Evolutionary conservation across 1,284 basidiomycete genomes (phyloP), one percentile per base, ranked within the genome.

Genomic region (Pseudozyma tsukubaensis): DNA sequence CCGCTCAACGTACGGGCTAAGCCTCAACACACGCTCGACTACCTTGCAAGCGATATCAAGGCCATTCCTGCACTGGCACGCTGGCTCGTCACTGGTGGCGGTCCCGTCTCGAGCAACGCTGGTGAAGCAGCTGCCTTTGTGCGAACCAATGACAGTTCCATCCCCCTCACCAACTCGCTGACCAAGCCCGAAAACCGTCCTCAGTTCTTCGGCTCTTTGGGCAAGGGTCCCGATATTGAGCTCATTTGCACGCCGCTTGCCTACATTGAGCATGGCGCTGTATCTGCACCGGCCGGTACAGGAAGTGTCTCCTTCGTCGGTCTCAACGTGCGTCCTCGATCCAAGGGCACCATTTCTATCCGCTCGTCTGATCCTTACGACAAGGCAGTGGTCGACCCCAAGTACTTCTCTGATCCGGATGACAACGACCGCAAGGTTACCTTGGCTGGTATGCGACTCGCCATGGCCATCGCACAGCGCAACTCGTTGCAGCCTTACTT

Each of bases 91-190:
- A 59, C 78, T 0, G 75, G 75, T 4, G 68, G 60, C 13, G 71
- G 75, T 21, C 75, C 75, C 18, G 43, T 77, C 29, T 66, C 71
- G 34, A 53, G 50, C 54, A 77, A 77, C 24, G 63, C 65, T 11
- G 83, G 72, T 9, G 84, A 85, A 54, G 66, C 76, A 3, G 84
- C 79, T 4, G 84, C 83, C 2, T 86, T 85, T 63, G 61, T 85
- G 7, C 76, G 84, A 1, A 74, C 78, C 36, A 80, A 78, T 54
- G 84, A 86, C 57, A 52, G 67, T 35, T 70, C 56, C n/a, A 39
- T 85, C 11, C 83, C 84, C 36, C 65, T 72, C 3, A 29, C 52
- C 18, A 65, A 68, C 48, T 51, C 69, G 14, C 63, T 69, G 35
- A 50, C 68, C 51, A 72, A 72, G 61, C 58, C 68, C 19, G 73